Evolutionary conservation across 306 rosid genomes (phyloP), one percentile per base, ranked within the genome.

Genomic region (Corylus avellana): DNA sequence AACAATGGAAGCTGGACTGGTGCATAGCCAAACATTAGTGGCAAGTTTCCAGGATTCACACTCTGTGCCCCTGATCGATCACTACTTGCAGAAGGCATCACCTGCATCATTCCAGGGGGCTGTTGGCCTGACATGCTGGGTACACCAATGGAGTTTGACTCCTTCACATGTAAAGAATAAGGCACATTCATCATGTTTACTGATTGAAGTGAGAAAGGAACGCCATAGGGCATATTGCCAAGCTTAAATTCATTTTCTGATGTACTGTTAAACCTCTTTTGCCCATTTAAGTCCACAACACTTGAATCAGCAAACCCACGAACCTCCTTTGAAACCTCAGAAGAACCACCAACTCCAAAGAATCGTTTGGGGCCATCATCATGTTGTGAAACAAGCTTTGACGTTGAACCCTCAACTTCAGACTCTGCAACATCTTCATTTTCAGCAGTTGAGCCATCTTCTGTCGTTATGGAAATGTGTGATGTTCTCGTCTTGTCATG

Each of bases 391-490:
- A 79, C 73, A 35, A 84, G 87, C 86, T 90, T 88, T 53, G 98
- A 90, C 80, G 94, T 80, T 72, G 98, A 82, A 80, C 91, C 93
- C 83, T 96, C 98, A 16, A 87, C 88, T 81, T 91, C 97, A 84
- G 98, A 94, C 80, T 94, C 98, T 2, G 93, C 98, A 78, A 94
- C 95, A 46, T 94, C 98, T 85, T 91, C 98, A 86, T 90, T 94
- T 84, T 94, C 98, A 8, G 97, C 97, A 55, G 94, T 85, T 29
- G 97, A 92, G 75, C 97, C 98, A 70, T 94, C 97, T 75, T 94
- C 98, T 46, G 95, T 68, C 8, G 72, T 92, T 9, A 86, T 1
- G 74, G 97, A 87, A 70, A 87, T 81, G 83, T 79, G 92, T 27
- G 98, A 90, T 76, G 96, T 70, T 81, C 94, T 90, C 0, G 91